Conservation (phyloP, 345 rosid genomes). For the Lumnitzera racemosa region DNA sequence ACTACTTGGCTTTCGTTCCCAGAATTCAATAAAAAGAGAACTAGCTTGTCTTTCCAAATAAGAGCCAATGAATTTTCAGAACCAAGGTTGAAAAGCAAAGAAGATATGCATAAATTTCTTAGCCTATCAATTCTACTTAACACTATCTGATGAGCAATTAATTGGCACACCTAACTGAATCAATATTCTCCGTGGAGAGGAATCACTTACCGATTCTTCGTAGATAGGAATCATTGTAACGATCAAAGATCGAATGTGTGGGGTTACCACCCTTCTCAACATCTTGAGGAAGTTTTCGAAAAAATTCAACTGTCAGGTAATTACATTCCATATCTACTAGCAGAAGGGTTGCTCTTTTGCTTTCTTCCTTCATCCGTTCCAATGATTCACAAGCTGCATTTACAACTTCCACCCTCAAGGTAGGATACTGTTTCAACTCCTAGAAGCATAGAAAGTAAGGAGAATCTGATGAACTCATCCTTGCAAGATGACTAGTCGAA, state of each 20-base stretch:
- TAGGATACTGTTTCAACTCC: constrained; percentile 94
- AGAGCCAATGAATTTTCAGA: too few species aligned
- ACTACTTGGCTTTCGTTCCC: too few species aligned
- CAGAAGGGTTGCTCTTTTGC: constrained; percentile 79
- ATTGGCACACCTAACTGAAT: too few species aligned
- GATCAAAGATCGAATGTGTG: constrained; percentile 75
- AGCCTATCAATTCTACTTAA: too few species aligned
- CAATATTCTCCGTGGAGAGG: too few species aligned
- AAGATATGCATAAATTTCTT: too few species aligned
- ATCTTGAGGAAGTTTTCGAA: constrained; percentile 95
- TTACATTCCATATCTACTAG: constrained; percentile 91
- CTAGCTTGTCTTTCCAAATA: background rate
- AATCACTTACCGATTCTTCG: constrained; percentile 59
- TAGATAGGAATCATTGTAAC: constrained; percentile 85
- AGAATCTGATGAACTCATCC: background rate
- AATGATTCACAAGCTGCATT: constrained; percentile 75
- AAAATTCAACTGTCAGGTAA: constrained; percentile 90
- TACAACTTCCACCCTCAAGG: constrained; percentile 76
- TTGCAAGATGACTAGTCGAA: background rate
- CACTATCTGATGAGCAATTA: too few species aligned
- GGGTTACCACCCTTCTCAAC: constrained; percentile 96
- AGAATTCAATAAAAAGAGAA: background rate
- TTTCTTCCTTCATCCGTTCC: constrained; percentile 89
- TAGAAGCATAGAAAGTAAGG: constrained; percentile 13
- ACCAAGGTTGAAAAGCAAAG: too few species aligned